Evolutionary conservation across 495 filamentous ascomycete species (phyloP).

Genomic region (Margaritispora aquatica): DNA sequence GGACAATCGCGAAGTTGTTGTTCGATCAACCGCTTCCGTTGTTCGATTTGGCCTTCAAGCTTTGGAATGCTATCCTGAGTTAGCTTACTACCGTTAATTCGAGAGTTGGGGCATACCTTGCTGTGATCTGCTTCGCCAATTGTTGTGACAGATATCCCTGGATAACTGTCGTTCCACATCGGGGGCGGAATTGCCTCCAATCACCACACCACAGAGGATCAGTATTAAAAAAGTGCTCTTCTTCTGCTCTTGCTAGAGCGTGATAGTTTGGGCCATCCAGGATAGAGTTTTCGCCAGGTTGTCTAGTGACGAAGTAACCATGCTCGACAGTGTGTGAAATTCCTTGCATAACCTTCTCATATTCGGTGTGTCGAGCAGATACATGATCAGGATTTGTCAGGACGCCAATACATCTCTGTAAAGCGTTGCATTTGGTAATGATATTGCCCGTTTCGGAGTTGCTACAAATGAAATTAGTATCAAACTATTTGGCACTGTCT

Average conservation of each 20-base stretch:
- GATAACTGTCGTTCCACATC: slow-evolving; percentile 53
- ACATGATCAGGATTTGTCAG: slow-evolving; percentile 72
- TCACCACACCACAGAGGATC: slow-evolving; percentile 29
- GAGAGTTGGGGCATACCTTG: slow-evolving; percentile 27
- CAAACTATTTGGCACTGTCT: too few species aligned
- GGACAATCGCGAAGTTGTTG: slow-evolving; percentile 40
- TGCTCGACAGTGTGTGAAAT: slow-evolving; percentile 40
- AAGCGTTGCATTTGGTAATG: slow-evolving; percentile 51
- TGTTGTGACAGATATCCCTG: slow-evolving; percentile 46
- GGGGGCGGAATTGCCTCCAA: slow-evolving; percentile 39
- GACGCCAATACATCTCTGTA: slow-evolving; percentile 61
- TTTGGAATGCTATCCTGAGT: slow-evolving; percentile 42
- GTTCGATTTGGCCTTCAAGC: slow-evolving; percentile 51
- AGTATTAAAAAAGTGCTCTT: slow-evolving; percentile 51
- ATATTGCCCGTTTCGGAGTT: slow-evolving; percentile 64
- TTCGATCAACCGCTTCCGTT: slow-evolving; percentile 40
- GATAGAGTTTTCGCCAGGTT: slow-evolving; percentile 33
- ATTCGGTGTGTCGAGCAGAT: slow-evolving; percentile 41
- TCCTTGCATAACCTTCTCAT: slow-evolving; percentile 53
- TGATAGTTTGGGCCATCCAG: slow-evolving; percentile 30
- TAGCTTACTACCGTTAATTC: not conserved
- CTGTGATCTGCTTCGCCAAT: slow-evolving; percentile 50
- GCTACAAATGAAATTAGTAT: too few species aligned
- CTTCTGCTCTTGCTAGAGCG: slow-evolving; percentile 46
- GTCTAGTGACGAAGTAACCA: slow-evolving; percentile 58